Base-by-base conservation (phyloP, 345 rosid genomes). In the Hevea brasiliensis region DNA sequence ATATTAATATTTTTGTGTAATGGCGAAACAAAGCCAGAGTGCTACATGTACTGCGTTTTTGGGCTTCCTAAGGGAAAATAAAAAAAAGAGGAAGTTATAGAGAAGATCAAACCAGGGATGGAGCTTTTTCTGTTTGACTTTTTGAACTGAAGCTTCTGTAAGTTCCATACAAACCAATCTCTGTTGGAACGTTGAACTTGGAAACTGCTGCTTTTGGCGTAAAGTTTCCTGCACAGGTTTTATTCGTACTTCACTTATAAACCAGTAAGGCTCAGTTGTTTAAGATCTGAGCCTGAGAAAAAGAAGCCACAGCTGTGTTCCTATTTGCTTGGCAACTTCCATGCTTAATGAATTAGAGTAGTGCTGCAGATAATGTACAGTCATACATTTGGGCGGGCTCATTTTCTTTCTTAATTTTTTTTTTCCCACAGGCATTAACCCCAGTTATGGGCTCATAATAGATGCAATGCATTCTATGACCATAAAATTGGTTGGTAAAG, bases 1-100 rank as follows among this genome's bases (percentile, higher is more conserved):
- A n/a, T n/a, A n/a, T n/a, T n/a, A 71, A 84, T 88, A 74, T 86
- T 88, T 64, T 68, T 88, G 76, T 86, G 89, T 67, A 85, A 84
- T 53, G 84, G 76, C 15, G 81, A 75, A 68, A 86, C 87, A 0
- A 88, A 86, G 80, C 53, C 67, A 0, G 84, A 83, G 72, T 89
- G 89, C 72, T 80, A 56, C 65, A 81, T 37, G 72, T 84, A 76
- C 76, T 82, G 79, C 35, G 84, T 82, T 26, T 81, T 88, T 67
- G 88, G 87, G 65, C 75, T 86, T 55, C 84, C 85, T 1, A 63
- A 23, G 61, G 81, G 76, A 15, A 74, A 78, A 44, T 4, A 1
- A 61, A 10, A 56, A n/a, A n/a, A n/a, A n/a, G n/a, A n/a, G n/a
- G 48, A 70, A 3, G n/a, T 77, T 58, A 74, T 80, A 72, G 79